A percentile compares a stretch with the other conserved stretches of the same genome.
Conservation (phyloP, 2,329 filamentous ascomycete genomes). For the Chaetothyriales sp. region DNA sequence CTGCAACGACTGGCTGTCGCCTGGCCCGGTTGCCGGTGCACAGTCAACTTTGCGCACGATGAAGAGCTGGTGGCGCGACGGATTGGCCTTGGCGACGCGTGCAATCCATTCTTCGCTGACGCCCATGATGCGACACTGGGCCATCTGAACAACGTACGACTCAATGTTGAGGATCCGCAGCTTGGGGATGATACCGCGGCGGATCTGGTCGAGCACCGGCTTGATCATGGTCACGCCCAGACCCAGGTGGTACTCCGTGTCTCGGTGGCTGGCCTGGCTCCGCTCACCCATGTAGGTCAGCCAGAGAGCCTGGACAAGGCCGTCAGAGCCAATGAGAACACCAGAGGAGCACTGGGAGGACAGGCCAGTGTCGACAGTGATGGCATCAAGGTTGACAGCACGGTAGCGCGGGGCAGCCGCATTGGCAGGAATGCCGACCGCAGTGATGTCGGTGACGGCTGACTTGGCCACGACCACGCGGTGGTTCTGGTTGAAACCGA, state of each 20-base stretch:
- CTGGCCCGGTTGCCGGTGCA: slow-evolving; percentile 31
- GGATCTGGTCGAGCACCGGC: slow-evolving; percentile 76
- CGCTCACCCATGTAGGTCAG: slow-evolving; percentile 91
- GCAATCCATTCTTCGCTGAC: slow-evolving; percentile 92
- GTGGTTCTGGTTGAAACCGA: slow-evolving; percentile 95
- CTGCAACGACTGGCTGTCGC: slow-evolving; percentile 43
- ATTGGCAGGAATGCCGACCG: slow-evolving; percentile 90
- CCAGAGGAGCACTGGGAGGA: slow-evolving; percentile 87
- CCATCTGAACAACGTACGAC: slow-evolving; percentile 90
- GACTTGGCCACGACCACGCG: slow-evolving; percentile 88
- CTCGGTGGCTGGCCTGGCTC: slow-evolving; percentile 59
- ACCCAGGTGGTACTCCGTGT: slow-evolving; percentile 92
- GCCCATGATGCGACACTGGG: slow-evolving; percentile 91
- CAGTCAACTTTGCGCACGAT: slow-evolving; percentile 87
- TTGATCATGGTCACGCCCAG: slow-evolving; percentile 76
- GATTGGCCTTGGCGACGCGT: slow-evolving; percentile 74
- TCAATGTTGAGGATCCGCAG: slow-evolving; percentile 87
- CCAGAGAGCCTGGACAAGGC: slow-evolving; percentile 90
- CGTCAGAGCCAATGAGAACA: slow-evolving; percentile 76
- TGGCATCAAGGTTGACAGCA: slow-evolving; percentile 88
- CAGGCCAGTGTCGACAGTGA: slow-evolving; percentile 87
- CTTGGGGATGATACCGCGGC: slow-evolving; percentile 60
- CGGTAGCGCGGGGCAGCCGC: slow-evolving; percentile 81
- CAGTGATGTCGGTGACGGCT: slow-evolving; percentile 90
- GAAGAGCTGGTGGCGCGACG: slow-evolving; percentile 87